Evolutionary conservation across 495 filamentous ascomycete species (phyloP).

Genomic region (Talaromyces liani): DNA sequence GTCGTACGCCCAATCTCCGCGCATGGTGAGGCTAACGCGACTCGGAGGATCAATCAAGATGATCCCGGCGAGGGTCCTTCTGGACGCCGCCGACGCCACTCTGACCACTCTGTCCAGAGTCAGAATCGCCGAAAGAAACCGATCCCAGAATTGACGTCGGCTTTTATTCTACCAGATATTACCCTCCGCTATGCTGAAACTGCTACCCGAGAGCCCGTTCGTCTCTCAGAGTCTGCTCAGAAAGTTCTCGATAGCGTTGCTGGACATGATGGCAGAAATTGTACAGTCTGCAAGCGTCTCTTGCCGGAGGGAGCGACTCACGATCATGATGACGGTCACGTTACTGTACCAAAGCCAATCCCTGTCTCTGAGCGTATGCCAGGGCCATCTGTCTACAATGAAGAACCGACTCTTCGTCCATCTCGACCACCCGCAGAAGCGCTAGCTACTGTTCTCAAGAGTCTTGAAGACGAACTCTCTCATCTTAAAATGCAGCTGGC

Average conservation of each 20-base stretch:
- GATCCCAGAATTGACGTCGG: slow-evolving; percentile 69
- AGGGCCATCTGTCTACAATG: slow-evolving; percentile 42
- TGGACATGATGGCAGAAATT: slow-evolving; percentile 62
- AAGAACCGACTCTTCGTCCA: slow-evolving; percentile 71
- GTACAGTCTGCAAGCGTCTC: slow-evolving; percentile 63
- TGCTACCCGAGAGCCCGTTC: slow-evolving; percentile 24
- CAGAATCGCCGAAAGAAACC: slow-evolving; percentile 26
- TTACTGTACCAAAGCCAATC: slow-evolving; percentile 54
- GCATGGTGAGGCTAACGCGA: slow-evolving; percentile 26
- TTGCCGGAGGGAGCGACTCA: slow-evolving; percentile 31
- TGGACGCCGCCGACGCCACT: slow-evolving; percentile 38
- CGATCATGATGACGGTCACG: slow-evolving; percentile 22
- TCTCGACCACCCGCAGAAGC: slow-evolving; percentile 66
- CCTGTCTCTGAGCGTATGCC: slow-evolving; percentile 64
- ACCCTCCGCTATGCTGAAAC: slow-evolving; percentile 39
- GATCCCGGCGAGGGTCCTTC: slow-evolving; percentile 26
- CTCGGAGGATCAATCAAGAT: slow-evolving; percentile 17
- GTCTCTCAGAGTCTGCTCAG: slow-evolving; percentile 43
- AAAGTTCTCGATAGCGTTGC: slow-evolving; percentile 51
- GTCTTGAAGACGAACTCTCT: slow-evolving; percentile 71
- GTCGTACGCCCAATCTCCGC: slow-evolving; percentile 32
- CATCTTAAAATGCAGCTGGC: slow-evolving; percentile 67
- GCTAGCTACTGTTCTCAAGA: slow-evolving; percentile 72
- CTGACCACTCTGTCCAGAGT: slow-evolving; percentile 31
- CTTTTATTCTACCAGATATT: slow-evolving; percentile 67